Evolutionary conservation across 1,284 basidiomycete genomes (phyloP).

Genomic region (Bjerkandera adusta): DNA sequence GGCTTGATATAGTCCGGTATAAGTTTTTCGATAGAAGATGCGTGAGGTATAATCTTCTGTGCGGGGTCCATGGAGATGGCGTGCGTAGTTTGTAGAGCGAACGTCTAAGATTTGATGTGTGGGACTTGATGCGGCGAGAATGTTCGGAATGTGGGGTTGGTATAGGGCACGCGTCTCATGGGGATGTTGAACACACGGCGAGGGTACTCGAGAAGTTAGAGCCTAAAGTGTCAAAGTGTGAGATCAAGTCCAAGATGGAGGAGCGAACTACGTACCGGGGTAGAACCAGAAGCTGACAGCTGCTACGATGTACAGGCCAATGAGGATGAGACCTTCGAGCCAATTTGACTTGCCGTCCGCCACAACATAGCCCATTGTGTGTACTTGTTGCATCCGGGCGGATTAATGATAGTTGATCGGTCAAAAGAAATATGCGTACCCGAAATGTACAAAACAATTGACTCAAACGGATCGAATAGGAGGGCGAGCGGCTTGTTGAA

Average conservation of each 20-base stretch:
- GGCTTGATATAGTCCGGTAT: no score
- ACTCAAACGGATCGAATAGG: constrained; percentile 82
- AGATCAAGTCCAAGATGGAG: neutral
- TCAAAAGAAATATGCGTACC: constrained; percentile 20
- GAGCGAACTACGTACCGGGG: constrained; percentile 36
- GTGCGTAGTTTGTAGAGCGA: no score
- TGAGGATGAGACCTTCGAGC: constrained; percentile 63
- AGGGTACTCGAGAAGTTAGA: constrained; percentile 38
- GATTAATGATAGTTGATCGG: neutral
- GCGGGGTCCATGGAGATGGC: no score
- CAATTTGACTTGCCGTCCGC: constrained; percentile 86
- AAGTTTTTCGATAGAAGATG: no score
- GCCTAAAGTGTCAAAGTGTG: constrained; percentile 19
- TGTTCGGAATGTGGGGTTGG: neutral
- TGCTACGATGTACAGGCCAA: constrained; percentile 59
- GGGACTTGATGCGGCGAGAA: neutral
- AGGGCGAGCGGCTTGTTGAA: constrained; percentile 68
- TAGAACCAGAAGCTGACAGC: constrained; percentile 71
- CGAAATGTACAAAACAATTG: constrained; percentile 46
- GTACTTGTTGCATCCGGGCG: no score
- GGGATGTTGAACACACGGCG: constrained; percentile 28
- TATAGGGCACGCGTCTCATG: neutral
- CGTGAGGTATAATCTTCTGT: no score
- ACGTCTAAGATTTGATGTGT: no score
- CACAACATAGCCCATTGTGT: constrained; percentile 81